Evolutionary conservation across 2,329 filamentous ascomycete genomes (phyloP).

Genomic region (Aureobasidium sp.): DNA sequence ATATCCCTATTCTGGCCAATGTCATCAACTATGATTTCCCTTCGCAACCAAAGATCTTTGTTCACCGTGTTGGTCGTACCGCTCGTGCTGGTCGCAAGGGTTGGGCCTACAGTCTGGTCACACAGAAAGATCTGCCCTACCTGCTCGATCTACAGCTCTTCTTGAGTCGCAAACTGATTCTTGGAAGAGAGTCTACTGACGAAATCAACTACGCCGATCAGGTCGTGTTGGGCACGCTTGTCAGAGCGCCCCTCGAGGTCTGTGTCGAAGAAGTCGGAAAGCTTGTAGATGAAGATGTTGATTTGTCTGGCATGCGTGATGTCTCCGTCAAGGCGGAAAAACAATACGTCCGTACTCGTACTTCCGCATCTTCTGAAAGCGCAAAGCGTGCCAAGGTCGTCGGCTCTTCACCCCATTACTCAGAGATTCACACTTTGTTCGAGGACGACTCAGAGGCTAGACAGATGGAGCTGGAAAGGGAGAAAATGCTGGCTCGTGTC

Average conservation of each 20-base stretch:
- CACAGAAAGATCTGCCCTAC: conserved; percentile 83
- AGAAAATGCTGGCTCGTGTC: conserved; percentile 81
- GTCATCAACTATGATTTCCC: conserved; percentile 99
- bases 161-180: conserved; percentile 70
- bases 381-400: conserved; percentile 79
- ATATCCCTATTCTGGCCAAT: conserved; percentile 92
- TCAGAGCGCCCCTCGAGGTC: conserved; percentile 63
- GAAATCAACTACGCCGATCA: conserved; percentile 69
- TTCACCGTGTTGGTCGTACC: conserved; percentile 92
- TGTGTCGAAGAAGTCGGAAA: conserved; percentile 79
- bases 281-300: conserved; percentile 63
- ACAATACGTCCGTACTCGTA: conserved; percentile 81
- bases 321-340: conserved; percentile 87
- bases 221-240: conserved; percentile 70
- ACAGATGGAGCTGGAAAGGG: conserved; percentile 60
- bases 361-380: conserved; percentile 82
- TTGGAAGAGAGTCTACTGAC: conserved; percentile 58
- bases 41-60: conserved; percentile 90
- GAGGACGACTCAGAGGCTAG: conserved; percentile 51
- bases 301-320: conserved; percentile 59
- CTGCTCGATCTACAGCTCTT: conserved; percentile 91
- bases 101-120: conserved; percentile 90
- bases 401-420: conserved; percentile 60
- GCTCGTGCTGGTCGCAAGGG: conserved; percentile 86
- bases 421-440: conserved; percentile 72